Evolutionary conservation across 1,139 yeast species (phyloP), one percentile per base, ranked within the genome.

Genomic region (Yamadazyma sp.): DNA sequence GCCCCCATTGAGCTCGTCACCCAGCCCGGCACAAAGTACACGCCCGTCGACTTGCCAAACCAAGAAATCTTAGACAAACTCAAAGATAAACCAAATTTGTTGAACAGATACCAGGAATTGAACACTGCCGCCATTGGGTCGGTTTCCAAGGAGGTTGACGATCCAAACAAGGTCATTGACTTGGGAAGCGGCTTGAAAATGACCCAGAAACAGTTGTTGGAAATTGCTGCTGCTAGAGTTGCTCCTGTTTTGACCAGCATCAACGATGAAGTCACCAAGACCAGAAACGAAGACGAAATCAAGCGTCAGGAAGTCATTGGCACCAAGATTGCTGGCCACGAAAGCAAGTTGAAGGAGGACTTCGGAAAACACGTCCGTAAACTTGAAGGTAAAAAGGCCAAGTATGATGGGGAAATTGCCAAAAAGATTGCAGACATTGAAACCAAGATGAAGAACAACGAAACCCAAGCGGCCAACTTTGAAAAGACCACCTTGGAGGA

Each of bases 171-270:
- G 53, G 58, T 72, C 22, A 59, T 77, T 46, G 73, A 75, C 45
- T 63, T 78, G 45, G 83, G 83, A 41, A 70, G 76, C 31, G 82
- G 82, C 11, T 65, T 76, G 55, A 66, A 59, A 40, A 64, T 77
- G 67, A 72, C 81, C 29, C 80, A 76, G 49, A 72, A 71, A 40
- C 79, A 77, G 55, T 70, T 78, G 47, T 64, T 76, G 47, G 82
- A 70, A 35, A 73, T 78, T 54, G 82, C 82, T 18, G 76, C 77
- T 30, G 64, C 63, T 47, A 67, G 82, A 50, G 79, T 78, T 29
- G 77, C 78, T 18, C 83, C 83, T 2, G 74, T 77, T 23, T 62
- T 78, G 51, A 63, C 71, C 31, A 66, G 59, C 46, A 76, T 77
- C 52, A 74, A 76, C 49, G 73, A 70, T 14, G 73, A 74, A 46